Percentiles rank a stretch among this genome's conserved stretches.
phyloP scores from a whole-genome alignment of 192 early-diverging fungal genomes.

The Rhizophagus clarus region DNA sequence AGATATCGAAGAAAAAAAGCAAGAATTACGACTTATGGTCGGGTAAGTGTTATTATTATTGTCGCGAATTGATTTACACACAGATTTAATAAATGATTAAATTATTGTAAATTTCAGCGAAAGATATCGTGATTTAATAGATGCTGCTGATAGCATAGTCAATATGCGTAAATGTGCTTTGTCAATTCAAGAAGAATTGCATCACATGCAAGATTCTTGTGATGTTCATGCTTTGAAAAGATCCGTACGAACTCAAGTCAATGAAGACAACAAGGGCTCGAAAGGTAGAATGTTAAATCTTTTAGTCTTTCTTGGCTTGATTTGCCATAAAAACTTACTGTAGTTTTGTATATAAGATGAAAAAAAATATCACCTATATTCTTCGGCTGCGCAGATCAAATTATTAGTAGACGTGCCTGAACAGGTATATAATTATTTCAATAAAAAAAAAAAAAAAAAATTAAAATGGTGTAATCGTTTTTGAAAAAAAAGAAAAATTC shows the following conservation, averaged over 20 bases:
- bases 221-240: slow-evolving; percentile 56
- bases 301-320: neutral
- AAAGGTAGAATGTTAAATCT: slow-evolving; percentile 36
- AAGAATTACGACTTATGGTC: slow-evolving; percentile 82
- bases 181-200: slow-evolving; percentile 56
- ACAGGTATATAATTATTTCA: slow-evolving; percentile 55
- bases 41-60: slow-evolving; percentile 56
- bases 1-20: slow-evolving; percentile 82
- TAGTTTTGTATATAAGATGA: slow-evolving; percentile 47
- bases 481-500: neutral
- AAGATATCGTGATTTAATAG: slow-evolving; percentile 83
- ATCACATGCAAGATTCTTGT: slow-evolving; percentile 59
- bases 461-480: neutral
- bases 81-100: neutral
- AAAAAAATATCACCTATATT: slow-evolving; percentile 59
- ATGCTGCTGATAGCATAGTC: slow-evolving; percentile 79
- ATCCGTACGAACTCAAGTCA: slow-evolving; percentile 41
- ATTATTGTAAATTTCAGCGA: slow-evolving; percentile 54
- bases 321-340: neutral
- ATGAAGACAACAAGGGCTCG: slow-evolving; percentile 44
- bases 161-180: slow-evolving; percentile 65
- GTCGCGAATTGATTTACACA: neutral
- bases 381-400: slow-evolving; percentile 79
- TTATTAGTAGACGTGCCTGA: slow-evolving; percentile 85
- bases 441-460: too few species aligned